These are phyloP conservation scores for Penicillium parvum DNA, from an alignment of 495 filamentous ascomycete species.

Conservation along the genomic window DNA sequence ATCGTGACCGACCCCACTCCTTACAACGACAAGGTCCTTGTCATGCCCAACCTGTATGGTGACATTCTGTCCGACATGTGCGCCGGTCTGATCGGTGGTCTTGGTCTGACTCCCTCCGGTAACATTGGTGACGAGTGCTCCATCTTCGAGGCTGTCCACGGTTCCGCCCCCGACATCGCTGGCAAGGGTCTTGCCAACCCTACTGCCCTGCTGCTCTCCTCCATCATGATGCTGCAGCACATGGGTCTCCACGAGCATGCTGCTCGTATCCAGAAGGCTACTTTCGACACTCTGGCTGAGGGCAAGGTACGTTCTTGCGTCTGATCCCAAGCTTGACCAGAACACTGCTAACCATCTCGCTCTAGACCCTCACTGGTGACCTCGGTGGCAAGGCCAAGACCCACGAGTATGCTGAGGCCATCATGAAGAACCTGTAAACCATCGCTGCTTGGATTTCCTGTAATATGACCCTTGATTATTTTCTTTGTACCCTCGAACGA, in stretches of 20 bases:
- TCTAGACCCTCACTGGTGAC: conserved; percentile 79
- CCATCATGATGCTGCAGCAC: conserved; percentile 99
- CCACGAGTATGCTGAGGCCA: conserved; percentile 82
- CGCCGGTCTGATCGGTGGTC: conserved; percentile 94
- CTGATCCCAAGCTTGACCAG: not conserved
- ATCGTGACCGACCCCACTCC: conserved; percentile 90
- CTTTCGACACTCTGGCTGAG: conserved; percentile 89
- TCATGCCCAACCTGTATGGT: conserved; percentile 99
- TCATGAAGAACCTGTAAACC: conserved; percentile 75
- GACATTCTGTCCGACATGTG: conserved; percentile 99
- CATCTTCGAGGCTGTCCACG: conserved; percentile 99
- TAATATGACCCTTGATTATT: conserved; percentile 39
- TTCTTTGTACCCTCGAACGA: conserved; percentile 40
- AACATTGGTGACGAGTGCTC: conserved; percentile 99
- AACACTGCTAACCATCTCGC: conserved; percentile 11
- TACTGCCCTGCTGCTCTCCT: conserved; percentile 83
- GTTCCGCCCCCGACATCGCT: conserved; percentile 95
- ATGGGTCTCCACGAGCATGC: conserved; percentile 89
- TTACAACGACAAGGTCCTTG: conserved; percentile 98
- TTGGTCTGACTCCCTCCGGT: conserved; percentile 93
- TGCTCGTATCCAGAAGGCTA: conserved; percentile 83
- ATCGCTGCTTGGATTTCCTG: conserved; percentile 26
- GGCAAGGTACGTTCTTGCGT: conserved; percentile 61
- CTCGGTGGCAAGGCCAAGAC: conserved; percentile 93
- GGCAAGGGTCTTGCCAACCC: conserved; percentile 95